A percentile compares a stretch with the other conserved stretches of the same genome.
phyloP scores from a whole-genome alignment of 2,329 filamentous ascomycete genomes.

The Sporothrix brasiliensis region DNA sequence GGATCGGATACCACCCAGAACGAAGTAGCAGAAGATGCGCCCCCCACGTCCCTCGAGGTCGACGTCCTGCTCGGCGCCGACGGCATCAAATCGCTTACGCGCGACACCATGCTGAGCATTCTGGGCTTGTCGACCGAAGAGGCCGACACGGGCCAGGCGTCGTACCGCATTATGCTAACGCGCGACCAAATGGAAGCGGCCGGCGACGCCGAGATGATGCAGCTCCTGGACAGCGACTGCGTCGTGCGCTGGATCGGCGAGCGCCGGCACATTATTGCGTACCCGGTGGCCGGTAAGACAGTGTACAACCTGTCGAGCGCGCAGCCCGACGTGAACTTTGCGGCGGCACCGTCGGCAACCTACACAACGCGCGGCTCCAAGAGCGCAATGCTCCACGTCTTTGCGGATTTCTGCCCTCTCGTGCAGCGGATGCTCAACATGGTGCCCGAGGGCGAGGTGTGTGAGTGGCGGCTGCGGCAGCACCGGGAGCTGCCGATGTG shows the following conservation, averaged over 20 bases:
- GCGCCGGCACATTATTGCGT: slow-evolving; percentile 75
- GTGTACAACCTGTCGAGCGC: slow-evolving; percentile 67
- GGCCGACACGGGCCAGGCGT: slow-evolving; percentile 72
- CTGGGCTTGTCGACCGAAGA: slow-evolving; percentile 58
- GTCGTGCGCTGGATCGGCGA: slow-evolving; percentile 77
- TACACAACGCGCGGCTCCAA: slow-evolving; percentile 68
- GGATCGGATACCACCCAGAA: neutral
- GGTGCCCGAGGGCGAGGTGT: slow-evolving; percentile 64
- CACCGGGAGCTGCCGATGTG: slow-evolving; percentile 61
- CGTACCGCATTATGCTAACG: slow-evolving; percentile 76
- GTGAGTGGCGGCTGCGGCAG: slow-evolving; percentile 66
- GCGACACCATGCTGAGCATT: slow-evolving; percentile 57
- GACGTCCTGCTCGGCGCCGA: slow-evolving; percentile 59
- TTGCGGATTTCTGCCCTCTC: slow-evolving; percentile 61
- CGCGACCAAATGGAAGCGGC: slow-evolving; percentile 61
- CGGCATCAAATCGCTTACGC: slow-evolving; percentile 57
- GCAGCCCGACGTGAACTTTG: slow-evolving; percentile 64
- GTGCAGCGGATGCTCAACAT: slow-evolving; percentile 62
- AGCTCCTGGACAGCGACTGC: slow-evolving; percentile 66
- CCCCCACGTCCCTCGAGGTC: slow-evolving; percentile 48
- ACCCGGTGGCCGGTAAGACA: slow-evolving; percentile 68
- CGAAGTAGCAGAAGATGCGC: neutral
- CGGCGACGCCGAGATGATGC: slow-evolving; percentile 66
- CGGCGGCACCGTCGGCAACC: slow-evolving; percentile 58
- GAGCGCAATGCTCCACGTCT: slow-evolving; percentile 62